phyloP scores from a whole-genome alignment of 208 protist genomes.

The Strigomonas galati region DNA sequence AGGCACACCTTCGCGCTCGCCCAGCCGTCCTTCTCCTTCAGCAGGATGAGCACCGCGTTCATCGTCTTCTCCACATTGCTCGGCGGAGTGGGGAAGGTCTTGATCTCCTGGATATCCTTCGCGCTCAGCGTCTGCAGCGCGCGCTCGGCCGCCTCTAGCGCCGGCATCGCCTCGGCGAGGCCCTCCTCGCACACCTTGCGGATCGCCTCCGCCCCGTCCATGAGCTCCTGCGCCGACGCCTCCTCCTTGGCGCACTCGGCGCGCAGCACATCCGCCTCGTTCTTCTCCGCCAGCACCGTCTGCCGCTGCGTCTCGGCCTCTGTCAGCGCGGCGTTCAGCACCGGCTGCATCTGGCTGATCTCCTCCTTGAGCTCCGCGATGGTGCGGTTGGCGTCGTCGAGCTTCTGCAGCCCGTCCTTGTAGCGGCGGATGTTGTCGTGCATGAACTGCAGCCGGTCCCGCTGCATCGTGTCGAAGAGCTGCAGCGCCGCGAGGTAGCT shows the following conservation, averaged over 20 bases:
- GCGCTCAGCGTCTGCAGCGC: constrained; percentile 90
- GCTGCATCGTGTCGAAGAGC: constrained; percentile 80
- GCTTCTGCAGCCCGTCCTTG: constrained; percentile 88
- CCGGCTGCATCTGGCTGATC: constrained; percentile 93
- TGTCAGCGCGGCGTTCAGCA: constrained; percentile 77
- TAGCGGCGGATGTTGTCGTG: constrained; percentile 65
- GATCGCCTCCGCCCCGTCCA: constrained; percentile 83
- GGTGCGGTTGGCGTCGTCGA: constrained; percentile 89
- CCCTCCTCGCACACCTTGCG: constrained; percentile 88
- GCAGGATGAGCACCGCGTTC: constrained; percentile 92
- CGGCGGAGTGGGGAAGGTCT: constrained; percentile 90
- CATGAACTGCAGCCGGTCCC: constrained; percentile 58
- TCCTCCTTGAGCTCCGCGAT: constrained; percentile 94
- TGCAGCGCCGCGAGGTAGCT: constrained; percentile 94
- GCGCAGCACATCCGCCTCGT: constrained; percentile 81
- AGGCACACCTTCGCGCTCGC: constrained; percentile 87
- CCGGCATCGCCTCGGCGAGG: constrained; percentile 94
- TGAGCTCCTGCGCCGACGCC: constrained; percentile 69
- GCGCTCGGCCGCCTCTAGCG: constrained; percentile 84
- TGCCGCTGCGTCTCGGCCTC: constrained; percentile 90
- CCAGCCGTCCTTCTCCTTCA: constrained; percentile 92
- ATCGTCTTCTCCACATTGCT: constrained; percentile 89
- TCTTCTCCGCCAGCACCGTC: constrained; percentile 81
- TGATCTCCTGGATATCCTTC: constrained; percentile 92
- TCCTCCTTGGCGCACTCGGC: constrained; percentile 81